Evolutionary conservation across 177 flowering plant species (phyloP).

Genomic region (Vitis hybrid): DNA sequence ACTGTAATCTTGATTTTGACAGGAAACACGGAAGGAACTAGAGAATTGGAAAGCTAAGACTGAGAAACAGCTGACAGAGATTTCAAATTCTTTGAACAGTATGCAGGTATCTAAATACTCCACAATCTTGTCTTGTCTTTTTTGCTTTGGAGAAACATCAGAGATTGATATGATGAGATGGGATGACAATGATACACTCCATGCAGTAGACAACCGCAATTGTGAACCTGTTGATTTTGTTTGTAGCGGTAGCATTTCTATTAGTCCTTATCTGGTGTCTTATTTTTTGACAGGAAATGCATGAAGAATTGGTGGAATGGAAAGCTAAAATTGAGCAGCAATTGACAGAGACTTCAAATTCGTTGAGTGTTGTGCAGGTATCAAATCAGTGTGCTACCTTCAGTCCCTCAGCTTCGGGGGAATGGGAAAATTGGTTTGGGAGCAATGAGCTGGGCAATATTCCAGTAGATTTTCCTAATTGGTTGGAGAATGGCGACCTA

Average conservation of each 20-base stretch:
- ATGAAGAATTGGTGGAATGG: constrained; percentile 27
- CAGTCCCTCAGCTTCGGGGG: constrained; percentile 26
- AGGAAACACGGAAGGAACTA: constrained; percentile 25
- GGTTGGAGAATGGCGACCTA: constrained; percentile 21
- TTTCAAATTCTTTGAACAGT: constrained; percentile 29
- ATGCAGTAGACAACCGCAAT: too few species aligned
- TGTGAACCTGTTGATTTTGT: too few species aligned
- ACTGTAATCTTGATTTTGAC: neutral
- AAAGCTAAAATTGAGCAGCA: constrained; percentile 32
- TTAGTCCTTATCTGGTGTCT: neutral
- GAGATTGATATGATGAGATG: neutral
- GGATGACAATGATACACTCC: too few species aligned
- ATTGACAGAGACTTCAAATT: constrained; percentile 24
- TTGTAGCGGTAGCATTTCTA: too few species aligned
- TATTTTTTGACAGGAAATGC: constrained; percentile 21
- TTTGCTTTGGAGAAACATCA: neutral
- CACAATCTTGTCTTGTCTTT: neutral
- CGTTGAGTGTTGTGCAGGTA: constrained; percentile 23
- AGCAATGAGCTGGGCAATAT: constrained; percentile 21
- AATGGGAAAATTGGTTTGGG: constrained; percentile 38
- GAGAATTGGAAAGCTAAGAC: constrained; percentile 25
- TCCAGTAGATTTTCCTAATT: constrained; percentile 22
- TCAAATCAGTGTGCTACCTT: constrained; percentile 15
- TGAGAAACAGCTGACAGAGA: constrained; percentile 22
- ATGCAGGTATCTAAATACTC: constrained; percentile 28